Evolutionary conservation across 495 filamentous ascomycete species (phyloP).

Genomic region (Xylaria grammica): DNA sequence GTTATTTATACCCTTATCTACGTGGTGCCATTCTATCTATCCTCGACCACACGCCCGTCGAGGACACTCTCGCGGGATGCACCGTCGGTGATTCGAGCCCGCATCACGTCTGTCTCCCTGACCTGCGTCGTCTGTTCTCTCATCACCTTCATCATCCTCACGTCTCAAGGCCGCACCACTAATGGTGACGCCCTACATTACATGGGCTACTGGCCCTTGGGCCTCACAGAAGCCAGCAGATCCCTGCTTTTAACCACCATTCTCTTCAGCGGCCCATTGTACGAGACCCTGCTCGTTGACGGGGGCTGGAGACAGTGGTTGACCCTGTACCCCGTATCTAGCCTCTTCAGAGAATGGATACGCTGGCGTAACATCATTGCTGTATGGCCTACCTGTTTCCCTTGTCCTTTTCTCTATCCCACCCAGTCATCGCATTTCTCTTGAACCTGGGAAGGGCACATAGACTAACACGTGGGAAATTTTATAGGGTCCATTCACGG

Average conservation of each 20-base stretch:
- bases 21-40: constrained; percentile 91
- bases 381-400: constrained; percentile 40
- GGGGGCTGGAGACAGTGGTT: constrained; percentile 72
- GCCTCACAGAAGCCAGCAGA: constrained; percentile 62
- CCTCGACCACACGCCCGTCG: constrained; percentile 76
- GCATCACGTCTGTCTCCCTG: constrained; percentile 76
- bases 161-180: constrained; percentile 34
- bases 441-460: not conserved
- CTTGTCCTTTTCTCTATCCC: constrained; percentile 4
- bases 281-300: constrained; percentile 73
- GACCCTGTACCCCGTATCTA: constrained; percentile 37
- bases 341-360: constrained; percentile 51
- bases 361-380: constrained; percentile 62
- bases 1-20: constrained; percentile 82
- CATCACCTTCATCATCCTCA: constrained; percentile 66
- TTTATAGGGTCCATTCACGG: constrained; percentile 79
- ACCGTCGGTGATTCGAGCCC: constrained; percentile 85
- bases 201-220: constrained; percentile 78
- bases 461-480: constrained; percentile 3
- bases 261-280: constrained; percentile 86
- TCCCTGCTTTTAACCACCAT: constrained; percentile 71
- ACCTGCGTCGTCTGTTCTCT: constrained; percentile 68
- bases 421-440: not conserved
- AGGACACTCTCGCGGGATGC: constrained; percentile 83
- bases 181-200: constrained; percentile 61